Evolutionary conservation across 495 filamentous ascomycete genomes (phyloP).

Genomic region (Letharia columbiana): DNA sequence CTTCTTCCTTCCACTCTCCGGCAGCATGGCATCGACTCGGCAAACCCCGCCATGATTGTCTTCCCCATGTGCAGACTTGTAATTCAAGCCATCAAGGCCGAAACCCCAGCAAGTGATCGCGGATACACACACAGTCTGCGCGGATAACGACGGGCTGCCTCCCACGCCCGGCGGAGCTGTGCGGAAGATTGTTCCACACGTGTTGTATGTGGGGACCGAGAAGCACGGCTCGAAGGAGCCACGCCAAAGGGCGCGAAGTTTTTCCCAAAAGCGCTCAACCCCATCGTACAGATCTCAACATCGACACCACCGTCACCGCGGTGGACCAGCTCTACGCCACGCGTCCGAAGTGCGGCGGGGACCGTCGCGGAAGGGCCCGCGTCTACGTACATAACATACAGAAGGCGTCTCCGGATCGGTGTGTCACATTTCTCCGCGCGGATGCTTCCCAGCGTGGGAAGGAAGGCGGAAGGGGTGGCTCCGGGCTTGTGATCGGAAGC

Average conservation of each 20-base stretch:
- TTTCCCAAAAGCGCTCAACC: constrained; percentile 56
- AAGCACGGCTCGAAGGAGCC: constrained; percentile 65
- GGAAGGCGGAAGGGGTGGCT: no score
- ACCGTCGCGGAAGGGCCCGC: no score
- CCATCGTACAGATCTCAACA: constrained; percentile 69
- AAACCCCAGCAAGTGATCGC: constrained; percentile 59
- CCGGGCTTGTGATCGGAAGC: no score
- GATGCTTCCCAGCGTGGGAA: no score
- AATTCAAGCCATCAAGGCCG: constrained; percentile 52
- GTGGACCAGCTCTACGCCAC: constrained; percentile 30
- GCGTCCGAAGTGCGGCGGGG: no score
- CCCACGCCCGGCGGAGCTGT: constrained; percentile 43
- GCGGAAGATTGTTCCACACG: constrained; percentile 61
- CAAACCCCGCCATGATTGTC: constrained; percentile 49
- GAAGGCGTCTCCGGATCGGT: no score
- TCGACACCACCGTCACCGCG: constrained; percentile 56
- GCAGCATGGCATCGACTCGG: no score
- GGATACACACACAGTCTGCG: constrained; percentile 42
- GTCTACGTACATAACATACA: no score
- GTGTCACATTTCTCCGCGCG: no score
- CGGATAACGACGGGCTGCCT: constrained; percentile 42
- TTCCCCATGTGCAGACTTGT: constrained; percentile 74
- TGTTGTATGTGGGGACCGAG: constrained; percentile 69
- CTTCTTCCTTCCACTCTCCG: no score
- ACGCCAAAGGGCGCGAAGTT: constrained; percentile 55